Evolutionary conservation across 305 asterid genomes (phyloP).

Genomic region (Solanum hybrid): DNA sequence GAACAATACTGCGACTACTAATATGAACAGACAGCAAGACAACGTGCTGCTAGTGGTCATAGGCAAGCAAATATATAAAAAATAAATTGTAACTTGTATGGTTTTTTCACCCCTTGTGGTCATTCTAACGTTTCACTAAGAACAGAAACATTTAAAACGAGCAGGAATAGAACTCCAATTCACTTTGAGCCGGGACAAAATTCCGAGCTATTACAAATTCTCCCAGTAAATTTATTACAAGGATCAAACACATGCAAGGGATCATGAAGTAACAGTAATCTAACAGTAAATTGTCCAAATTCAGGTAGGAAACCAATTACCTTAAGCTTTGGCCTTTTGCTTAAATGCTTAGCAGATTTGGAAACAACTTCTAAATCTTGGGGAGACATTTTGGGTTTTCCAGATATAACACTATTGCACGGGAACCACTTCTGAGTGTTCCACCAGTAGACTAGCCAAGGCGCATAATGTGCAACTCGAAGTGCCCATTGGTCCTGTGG

Average conservation of each 20-base stretch:
- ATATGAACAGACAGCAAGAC: background rate
- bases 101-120: background rate
- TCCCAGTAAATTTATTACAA: background rate
- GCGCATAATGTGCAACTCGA: constrained; percentile 48
- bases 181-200: background rate
- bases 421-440: constrained; percentile 34
- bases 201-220: background rate
- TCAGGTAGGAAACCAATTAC: background rate
- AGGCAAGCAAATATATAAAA: background rate
- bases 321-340: background rate
- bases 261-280: background rate
- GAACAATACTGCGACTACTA: background rate
- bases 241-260: background rate
- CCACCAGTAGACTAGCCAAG: constrained; percentile 62
- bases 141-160: background rate
- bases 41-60: background rate
- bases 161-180: background rate
- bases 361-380: constrained; percentile 37
- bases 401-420: constrained; percentile 28
- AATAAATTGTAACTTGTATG: background rate
- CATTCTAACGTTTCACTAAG: background rate
- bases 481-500: constrained; percentile 57
- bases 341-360: background rate
- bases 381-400: constrained; percentile 30
- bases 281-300: background rate